A percentile compares a stretch with the other conserved stretches of the same genome.
phyloP scores from a whole-genome alignment of 2,329 filamentous ascomycete genomes.

The Aureobasidium vineae region DNA sequence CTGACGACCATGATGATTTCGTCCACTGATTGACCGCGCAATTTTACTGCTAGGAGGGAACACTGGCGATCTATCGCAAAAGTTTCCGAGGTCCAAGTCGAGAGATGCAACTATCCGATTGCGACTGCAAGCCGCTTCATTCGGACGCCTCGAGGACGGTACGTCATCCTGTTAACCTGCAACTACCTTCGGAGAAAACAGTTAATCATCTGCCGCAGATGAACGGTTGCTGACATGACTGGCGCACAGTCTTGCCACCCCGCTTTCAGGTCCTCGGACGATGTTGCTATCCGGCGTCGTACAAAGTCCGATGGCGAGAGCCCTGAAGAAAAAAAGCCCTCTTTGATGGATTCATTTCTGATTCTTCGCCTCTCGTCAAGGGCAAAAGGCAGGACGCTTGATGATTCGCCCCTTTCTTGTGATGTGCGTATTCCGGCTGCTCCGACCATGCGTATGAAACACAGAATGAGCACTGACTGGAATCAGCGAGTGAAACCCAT shows the following conservation, averaged over 20 bases:
- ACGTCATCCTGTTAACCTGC: constrained; percentile 13
- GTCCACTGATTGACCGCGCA: background rate
- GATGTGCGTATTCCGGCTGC: background rate
- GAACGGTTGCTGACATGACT: constrained; percentile 22
- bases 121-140: constrained; percentile 20
- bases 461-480: background rate
- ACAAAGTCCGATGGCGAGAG: background rate
- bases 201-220: constrained; percentile 1
- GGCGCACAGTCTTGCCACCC: constrained; percentile 18
- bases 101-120: constrained; percentile 11
- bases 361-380: background rate
- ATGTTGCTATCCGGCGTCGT: constrained; percentile 17
- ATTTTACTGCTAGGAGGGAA: background rate
- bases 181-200: constrained; percentile 2
- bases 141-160: constrained; percentile 7
- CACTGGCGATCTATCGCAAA: constrained; percentile 19
- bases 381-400: background rate
- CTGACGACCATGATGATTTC: constrained; percentile 13
- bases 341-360: background rate
- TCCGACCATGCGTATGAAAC: background rate
- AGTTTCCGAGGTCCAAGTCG: background rate
- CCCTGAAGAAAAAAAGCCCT: background rate
- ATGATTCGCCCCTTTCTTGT: constrained; percentile 1
- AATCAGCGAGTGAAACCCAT: too few species aligned
- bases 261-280: constrained; percentile 6